A percentile compares a stretch with the other conserved stretches of the same genome.
phyloP scores from a whole-genome alignment of 345 rosid genomes.

The Lenwebbia sp. region DNA sequence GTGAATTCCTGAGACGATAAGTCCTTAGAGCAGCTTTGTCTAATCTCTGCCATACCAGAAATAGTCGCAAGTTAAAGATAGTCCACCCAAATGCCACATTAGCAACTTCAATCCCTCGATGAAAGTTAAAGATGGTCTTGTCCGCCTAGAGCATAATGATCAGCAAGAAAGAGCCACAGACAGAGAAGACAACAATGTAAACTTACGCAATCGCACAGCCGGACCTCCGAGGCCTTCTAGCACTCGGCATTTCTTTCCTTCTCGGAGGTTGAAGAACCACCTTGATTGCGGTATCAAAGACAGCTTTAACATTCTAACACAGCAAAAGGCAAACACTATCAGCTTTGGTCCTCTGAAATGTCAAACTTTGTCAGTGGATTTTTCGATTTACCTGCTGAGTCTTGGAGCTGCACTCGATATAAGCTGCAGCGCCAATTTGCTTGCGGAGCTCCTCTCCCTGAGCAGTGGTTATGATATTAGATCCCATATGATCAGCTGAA shows the following conservation, averaged over 20 bases:
- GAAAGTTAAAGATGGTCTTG: neutral
- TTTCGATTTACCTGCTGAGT: constrained; percentile 66
- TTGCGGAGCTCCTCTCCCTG: constrained; percentile 97
- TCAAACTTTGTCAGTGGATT: neutral
- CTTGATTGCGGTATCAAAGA: constrained; percentile 91
- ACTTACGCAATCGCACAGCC: constrained; percentile 75
- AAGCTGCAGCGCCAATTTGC: constrained; percentile 93
- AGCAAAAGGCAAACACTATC: neutral
- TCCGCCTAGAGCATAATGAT: neutral
- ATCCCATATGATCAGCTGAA: constrained; percentile 52
- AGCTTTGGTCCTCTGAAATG: neutral
- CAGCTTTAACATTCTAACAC: constrained; percentile 79
- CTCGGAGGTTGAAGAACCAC: constrained; percentile 93
- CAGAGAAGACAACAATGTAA: neutral
- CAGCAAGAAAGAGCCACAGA: neutral
- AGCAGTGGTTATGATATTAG: constrained; percentile 59
- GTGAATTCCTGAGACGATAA: neutral
- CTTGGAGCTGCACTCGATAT: constrained; percentile 95
- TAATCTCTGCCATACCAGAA: neutral
- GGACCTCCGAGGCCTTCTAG: constrained; percentile 54
- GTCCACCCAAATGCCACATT: neutral
- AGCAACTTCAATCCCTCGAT: neutral
- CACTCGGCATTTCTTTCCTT: constrained; percentile 66
- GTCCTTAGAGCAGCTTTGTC: neutral
- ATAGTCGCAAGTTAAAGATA: neutral